These are phyloP conservation scores for Elasticomyces elasticus DNA, from an alignment of 495 filamentous ascomycete genomes.

Conservation along the genomic window DNA sequence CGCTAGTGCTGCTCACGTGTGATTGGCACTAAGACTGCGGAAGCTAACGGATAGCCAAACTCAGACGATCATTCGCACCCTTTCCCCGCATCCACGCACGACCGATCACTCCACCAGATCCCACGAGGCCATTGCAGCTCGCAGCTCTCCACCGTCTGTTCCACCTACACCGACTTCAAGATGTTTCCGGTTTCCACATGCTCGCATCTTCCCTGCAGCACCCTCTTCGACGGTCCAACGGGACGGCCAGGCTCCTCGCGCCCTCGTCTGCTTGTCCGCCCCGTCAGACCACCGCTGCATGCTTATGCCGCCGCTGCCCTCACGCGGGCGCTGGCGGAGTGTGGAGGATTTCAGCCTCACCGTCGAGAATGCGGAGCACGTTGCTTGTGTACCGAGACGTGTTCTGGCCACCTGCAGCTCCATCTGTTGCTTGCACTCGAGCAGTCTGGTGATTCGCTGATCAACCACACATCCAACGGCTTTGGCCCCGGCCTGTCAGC, in stretches of 20 bases:
- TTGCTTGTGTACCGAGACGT: too few species aligned
- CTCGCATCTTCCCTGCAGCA: neutral
- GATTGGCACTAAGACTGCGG: neutral
- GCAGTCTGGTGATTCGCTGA: neutral
- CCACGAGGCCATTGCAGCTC: too few species aligned
- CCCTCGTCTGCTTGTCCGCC: neutral
- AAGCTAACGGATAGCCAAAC: too few species aligned
- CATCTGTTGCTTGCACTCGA: neutral
- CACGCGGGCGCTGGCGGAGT: neutral
- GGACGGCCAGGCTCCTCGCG: neutral
- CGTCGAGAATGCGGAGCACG: too few species aligned
- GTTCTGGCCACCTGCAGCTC: neutral
- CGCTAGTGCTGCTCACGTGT: neutral
- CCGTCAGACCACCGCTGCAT: neutral
- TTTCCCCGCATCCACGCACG: too few species aligned
- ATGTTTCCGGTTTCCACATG: too few species aligned
- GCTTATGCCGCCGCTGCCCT: neutral
- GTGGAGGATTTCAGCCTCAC: neutral
- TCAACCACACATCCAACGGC: neutral
- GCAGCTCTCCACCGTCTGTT: too few species aligned
- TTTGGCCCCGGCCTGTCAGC: neutral
- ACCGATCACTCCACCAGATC: too few species aligned
- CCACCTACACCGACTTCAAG: too few species aligned
- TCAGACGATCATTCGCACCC: too few species aligned
- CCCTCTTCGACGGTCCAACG: neutral